Percentiles rank a stretch among this genome's conserved stretches.
phyloP scores from a whole-genome alignment of 2,329 filamentous ascomycete species.

The Colletotrichum tropicicola region DNA sequence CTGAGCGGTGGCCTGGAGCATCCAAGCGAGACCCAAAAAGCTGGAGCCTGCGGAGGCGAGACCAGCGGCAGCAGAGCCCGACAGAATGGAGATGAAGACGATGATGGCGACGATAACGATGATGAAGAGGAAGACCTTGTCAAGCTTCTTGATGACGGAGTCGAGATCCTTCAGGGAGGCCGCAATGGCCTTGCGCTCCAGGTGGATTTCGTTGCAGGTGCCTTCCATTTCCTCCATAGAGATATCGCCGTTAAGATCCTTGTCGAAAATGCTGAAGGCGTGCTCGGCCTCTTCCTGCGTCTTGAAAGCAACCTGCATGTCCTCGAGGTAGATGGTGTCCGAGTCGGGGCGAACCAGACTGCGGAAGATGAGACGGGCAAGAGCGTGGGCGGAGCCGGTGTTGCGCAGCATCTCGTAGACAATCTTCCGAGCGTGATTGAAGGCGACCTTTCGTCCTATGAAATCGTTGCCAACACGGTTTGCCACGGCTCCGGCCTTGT shows the following conservation, averaged over 20 bases:
- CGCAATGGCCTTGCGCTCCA: conserved; percentile 94
- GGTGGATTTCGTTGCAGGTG: conserved; percentile 92
- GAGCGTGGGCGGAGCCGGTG: conserved; percentile 79
- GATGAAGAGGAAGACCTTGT: conserved; percentile 88
- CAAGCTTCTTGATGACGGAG: conserved; percentile 89
- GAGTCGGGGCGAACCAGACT: conserved; percentile 80
- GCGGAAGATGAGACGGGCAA: conserved; percentile 88
- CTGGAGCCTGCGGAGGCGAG: conserved; percentile 90
- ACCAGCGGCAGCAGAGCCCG: conserved; percentile 87
- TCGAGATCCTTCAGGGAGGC: conserved; percentile 95
- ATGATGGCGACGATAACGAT: conserved; percentile 83
- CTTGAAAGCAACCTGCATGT: conserved; percentile 81
- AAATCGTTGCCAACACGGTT: conserved; percentile 91
- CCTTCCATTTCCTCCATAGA: conserved; percentile 94
- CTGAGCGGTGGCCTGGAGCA: conserved; percentile 91
- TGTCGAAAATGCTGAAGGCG: conserved; percentile 93
- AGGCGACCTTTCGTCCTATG: conserved; percentile 77
- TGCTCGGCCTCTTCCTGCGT: conserved; percentile 87
- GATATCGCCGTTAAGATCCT: conserved; percentile 95
- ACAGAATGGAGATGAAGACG: conserved; percentile 89
- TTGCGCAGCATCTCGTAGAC: conserved; percentile 79
- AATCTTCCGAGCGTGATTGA: conserved; percentile 85
- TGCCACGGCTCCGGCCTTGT: conserved; percentile 85
- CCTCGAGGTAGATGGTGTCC: conserved; percentile 81
- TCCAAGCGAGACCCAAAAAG: conserved; percentile 90